Evolutionary conservation across 495 filamentous ascomycete species (phyloP), one percentile per base, ranked within the genome.

Genomic region (Talaromyces thailandensis): DNA sequence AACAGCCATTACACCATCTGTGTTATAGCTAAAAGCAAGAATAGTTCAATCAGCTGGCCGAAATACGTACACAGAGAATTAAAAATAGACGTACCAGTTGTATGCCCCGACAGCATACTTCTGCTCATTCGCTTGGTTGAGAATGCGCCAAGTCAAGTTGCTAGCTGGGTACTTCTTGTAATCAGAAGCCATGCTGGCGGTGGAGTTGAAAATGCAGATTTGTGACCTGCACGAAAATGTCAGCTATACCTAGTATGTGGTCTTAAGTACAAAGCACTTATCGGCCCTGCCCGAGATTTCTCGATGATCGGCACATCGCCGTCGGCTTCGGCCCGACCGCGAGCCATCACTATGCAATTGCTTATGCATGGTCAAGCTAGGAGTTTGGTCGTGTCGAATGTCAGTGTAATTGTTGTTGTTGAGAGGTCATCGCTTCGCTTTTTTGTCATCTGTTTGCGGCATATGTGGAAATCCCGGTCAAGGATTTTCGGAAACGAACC

Each of bases 1-100:
- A 2, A 82, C 80, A 43, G 86, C 88, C 65, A 88, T 80, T 69
- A 90, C 83, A 65, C 81, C 82, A 75, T 89, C 86, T 68, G 85
- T 81, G 78, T 90, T 90, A 79, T 91, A 91, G 58, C 64, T 66
- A 45, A 31, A 8, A 16, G 23, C 4, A 48, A 24, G 6, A 23
- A 53, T 53, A 3, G 3, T 9, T 53, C 26, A 3, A 11, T 55
- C 14, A 55, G 51, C 24, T 28, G 11, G 3, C 40, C 25, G 21
- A 55, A 55, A 23, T 24, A 3, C 23, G 51, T 2, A 55, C 11
- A 5, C 2, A n/a, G 12, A 9, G 28, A 57, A 31, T 57, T 7
- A 35, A 28, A 57, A 31, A 8, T 24, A 57, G 24, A 58, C 61
- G 8, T 58, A 64, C 64, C 64, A 63, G 43, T 64, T 66, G 32